phyloP scores from a whole-genome alignment of 2,329 filamentous ascomycete species.

The Neofusicoccum parvum region DNA sequence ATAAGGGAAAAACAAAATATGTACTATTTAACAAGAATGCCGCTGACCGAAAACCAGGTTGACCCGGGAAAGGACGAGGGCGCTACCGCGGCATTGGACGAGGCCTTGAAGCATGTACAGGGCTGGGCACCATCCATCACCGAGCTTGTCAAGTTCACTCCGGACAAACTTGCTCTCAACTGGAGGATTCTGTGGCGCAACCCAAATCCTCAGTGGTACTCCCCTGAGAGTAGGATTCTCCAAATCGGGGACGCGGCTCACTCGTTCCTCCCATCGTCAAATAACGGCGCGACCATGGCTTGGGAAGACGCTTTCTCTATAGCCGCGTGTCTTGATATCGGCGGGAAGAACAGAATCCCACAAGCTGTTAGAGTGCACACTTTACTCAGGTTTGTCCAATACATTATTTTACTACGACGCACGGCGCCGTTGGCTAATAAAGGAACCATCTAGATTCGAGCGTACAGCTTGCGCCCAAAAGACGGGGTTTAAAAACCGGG shows the following conservation, averaged over 20 bases:
- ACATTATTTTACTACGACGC: too few relatives aligned
- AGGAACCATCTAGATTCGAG: constrained; percentile 20
- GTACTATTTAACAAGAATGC: not conserved
- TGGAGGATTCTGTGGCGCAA: constrained; percentile 60
- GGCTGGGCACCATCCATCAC: constrained; percentile 39
- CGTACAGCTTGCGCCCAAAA: constrained; percentile 36
- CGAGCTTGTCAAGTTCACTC: constrained; percentile 39
- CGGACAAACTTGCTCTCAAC: constrained; percentile 44
- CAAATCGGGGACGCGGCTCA: constrained; percentile 59
- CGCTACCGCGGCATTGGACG: not conserved
- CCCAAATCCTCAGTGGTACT: constrained; percentile 56
- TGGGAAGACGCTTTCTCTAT: constrained; percentile 51
- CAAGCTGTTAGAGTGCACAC: constrained; percentile 36
- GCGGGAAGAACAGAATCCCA: constrained; percentile 34
- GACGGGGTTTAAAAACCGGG: constrained; percentile 37
- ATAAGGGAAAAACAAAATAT: too few relatives aligned
- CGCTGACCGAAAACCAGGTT: not conserved
- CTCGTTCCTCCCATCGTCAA: constrained; percentile 56
- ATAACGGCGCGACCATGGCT: constrained; percentile 57
- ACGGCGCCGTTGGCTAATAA: too few relatives aligned
- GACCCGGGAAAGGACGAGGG: not conserved
- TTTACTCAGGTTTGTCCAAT: constrained; percentile 28
- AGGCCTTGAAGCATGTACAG: constrained; percentile 24
- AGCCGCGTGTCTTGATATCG: constrained; percentile 30
- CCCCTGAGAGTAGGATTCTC: constrained; percentile 52